Conservation (phyloP, 1,284 basidiomycete species). For the Sporisorium iseilematis-ciliati region DNA sequence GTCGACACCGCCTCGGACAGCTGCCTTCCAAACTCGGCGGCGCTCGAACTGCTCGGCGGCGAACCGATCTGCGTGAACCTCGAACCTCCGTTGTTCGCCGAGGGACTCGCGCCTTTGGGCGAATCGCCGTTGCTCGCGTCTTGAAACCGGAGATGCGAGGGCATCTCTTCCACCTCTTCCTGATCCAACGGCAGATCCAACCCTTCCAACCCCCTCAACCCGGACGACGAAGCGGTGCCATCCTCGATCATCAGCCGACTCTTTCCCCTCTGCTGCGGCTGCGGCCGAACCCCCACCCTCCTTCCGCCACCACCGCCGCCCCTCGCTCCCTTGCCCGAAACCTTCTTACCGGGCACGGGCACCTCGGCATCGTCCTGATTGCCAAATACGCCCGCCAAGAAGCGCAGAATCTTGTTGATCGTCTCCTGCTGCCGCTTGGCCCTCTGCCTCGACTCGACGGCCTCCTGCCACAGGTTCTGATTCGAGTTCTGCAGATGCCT, state of each 20-base stretch:
- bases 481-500: conserved; percentile 89
- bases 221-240: conserved; percentile 18
- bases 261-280: conserved; percentile 44
- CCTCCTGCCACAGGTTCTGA: conserved; percentile 91
- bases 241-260: conserved; percentile 52
- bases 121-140: conserved; percentile 46
- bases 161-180: conserved; percentile 56
- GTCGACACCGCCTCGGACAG: conserved; percentile 46
- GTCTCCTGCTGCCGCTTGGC: conserved; percentile 95
- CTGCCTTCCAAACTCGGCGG: conserved; percentile 31
- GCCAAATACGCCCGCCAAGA: conserved; percentile 92
- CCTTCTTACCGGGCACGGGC: conserved; percentile 31
- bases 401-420: conserved; percentile 94
- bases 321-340: conserved; percentile 36
- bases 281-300: conserved; percentile 51
- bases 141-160: conserved; percentile 45
- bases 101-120: conserved; percentile 26
- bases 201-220: conserved; percentile 23
- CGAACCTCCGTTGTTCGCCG: conserved; percentile 27
- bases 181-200: conserved; percentile 42
- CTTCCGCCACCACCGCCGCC: conserved; percentile 60
- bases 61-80: conserved; percentile 46
- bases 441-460: conserved; percentile 80
- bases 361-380: conserved; percentile 70
- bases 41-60: conserved; percentile 24